Evolutionary conservation across 345 rosid genomes (phyloP), one percentile per base, ranked within the genome.

Genomic region (Laguncularia racemosa): DNA sequence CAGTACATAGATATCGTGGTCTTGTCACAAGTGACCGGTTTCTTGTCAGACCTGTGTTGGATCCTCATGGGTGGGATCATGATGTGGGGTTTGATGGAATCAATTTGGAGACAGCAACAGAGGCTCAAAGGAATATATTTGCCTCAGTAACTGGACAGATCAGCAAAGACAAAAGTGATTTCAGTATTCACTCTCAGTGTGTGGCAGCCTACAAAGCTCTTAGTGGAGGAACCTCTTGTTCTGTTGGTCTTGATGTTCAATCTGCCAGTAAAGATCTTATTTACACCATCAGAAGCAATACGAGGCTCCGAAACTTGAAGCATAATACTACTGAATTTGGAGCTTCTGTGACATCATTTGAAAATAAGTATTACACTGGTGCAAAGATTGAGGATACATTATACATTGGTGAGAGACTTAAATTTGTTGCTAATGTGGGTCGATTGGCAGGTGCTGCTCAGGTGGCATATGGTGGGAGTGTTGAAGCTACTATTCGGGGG

Each of bases 21-120:
- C 58, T 85, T 59, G 78, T 70, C 13, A 66, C 79, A 33, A 53
- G 75, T 61, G 88, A 93, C 46, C 80, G 75, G 67, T 79, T 82
- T 82, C 70, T 82, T 59, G 75, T 58, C 49, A 80, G 96, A 75
- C 97, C 97, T 57, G 96, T 93, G 67, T 84, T 81, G 61, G 91
- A 93, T 68, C 86, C 91, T 57, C 89, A 85, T 48, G 97, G 99
- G 16, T 89, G 97, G 99, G 99, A 93, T 78, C 86, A 78, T 44
- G 99, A 89, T 69, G 88, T 89, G 14, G 89, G 99, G 14, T 93
- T 89, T 58, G 96, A 93, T 66, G 97, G 96, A 44, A 69, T 93
- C 66, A 89, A 75, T 71, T 70, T 87, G 66, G 96, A 93, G 74
- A 75, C 90, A 46, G 80, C 86, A 66, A 48, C 70, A 45, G 88